Conservation (phyloP, 805 yeast species). For the Wickerhamiella siamensis region DNA sequence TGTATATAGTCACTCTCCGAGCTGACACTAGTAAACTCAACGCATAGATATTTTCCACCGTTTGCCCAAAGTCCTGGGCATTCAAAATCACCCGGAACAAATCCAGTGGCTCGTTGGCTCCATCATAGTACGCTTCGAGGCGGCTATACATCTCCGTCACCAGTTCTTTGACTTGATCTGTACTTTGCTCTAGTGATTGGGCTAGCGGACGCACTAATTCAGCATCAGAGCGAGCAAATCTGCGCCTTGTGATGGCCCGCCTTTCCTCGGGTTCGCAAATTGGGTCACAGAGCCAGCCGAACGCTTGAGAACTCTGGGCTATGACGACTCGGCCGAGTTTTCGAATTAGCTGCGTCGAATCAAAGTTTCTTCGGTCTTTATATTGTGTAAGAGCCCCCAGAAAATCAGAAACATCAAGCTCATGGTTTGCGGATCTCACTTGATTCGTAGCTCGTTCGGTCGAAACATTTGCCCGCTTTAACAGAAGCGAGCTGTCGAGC, state of each 20-base stretch:
- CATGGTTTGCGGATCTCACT: not conserved
- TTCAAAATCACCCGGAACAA: constrained; percentile 56
- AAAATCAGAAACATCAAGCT: not conserved
- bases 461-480: not conserved
- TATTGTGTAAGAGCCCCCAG: not conserved
- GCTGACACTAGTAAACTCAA: constrained; percentile 69
- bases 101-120: constrained; percentile 29
- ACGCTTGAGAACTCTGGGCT: not conserved
- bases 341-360: not conserved
- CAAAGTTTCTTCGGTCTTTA: not conserved
- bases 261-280: no score
- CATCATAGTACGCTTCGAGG: constrained; percentile 25
- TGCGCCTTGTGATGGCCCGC: no score
- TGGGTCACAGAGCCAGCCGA: not conserved
- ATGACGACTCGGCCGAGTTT: not conserved
- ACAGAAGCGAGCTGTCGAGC: not conserved
- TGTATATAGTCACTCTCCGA: constrained; percentile 44
- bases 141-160: constrained; percentile 15
- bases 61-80: constrained; percentile 57
- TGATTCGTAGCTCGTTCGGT: not conserved
- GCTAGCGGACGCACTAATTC: no score
- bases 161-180: not conserved
- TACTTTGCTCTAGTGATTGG: no score
- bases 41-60: constrained; percentile 74
- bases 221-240: no score